Conservation (phyloP, 2,329 filamentous ascomycete genomes). For the Aureobasidium sp. region DNA sequence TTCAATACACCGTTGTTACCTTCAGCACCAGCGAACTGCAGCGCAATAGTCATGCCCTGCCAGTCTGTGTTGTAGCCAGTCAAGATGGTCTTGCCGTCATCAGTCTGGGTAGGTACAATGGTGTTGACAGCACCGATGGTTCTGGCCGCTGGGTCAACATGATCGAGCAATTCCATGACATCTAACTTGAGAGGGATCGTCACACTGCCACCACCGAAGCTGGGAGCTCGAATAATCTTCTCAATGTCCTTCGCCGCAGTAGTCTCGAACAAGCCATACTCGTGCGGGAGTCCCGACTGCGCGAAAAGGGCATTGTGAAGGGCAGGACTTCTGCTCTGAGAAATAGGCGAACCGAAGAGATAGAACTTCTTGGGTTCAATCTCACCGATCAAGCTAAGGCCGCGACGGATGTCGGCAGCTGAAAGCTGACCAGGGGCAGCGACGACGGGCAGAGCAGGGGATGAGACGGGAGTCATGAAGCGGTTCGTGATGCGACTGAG, state of each 20-base stretch:
- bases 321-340: slow-evolving; percentile 73
- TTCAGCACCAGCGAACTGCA: slow-evolving; percentile 60
- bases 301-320: slow-evolving; percentile 83
- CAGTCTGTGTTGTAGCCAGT: slow-evolving; percentile 93
- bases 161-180: slow-evolving; percentile 73
- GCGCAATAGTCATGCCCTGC: slow-evolving; percentile 77
- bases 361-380: slow-evolving; percentile 71
- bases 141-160: slow-evolving; percentile 68
- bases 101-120: slow-evolving; percentile 55
- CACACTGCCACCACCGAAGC: slow-evolving; percentile 89
- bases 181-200: slow-evolving; percentile 94
- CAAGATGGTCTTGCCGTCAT: slow-evolving; percentile 42
- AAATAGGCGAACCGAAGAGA: slow-evolving; percentile 80
- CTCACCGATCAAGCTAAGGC: slow-evolving; percentile 70
- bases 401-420: slow-evolving; percentile 76
- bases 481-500: slow-evolving; percentile 82
- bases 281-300: slow-evolving; percentile 71
- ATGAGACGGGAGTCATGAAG: slow-evolving; percentile 92
- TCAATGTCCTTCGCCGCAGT: slow-evolving; percentile 54
- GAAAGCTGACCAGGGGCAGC: slow-evolving; percentile 92
- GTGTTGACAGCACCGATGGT: slow-evolving; percentile 93
- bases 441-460: slow-evolving; percentile 81
- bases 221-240: slow-evolving; percentile 57
- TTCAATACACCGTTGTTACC: slow-evolving; percentile 24
- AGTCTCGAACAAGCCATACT: slow-evolving; percentile 73